Evolutionary conservation across 768 basidiomycete genomes (phyloP), one percentile per base, ranked within the genome.

Genomic region (Russula brevipes): DNA sequence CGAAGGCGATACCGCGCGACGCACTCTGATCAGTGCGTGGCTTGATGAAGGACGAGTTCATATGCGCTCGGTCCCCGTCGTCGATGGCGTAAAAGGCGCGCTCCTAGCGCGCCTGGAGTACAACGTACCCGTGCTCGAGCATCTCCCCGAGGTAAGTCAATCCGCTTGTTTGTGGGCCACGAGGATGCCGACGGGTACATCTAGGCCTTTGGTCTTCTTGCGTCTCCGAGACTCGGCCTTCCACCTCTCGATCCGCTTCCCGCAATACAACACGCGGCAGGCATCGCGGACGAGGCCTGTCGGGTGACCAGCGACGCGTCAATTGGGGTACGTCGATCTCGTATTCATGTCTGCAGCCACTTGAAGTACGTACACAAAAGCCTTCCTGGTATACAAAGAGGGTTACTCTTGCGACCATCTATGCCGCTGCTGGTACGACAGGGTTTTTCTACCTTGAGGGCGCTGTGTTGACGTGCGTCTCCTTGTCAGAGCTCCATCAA

Each of bases 171-270:
- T 53, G 46, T 38, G 16, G 54, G 42, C 38, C 14, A 11, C 51
- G 17, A 12, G 39, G 5, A 57, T 36, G 12, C 41, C 31, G 24
- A 35, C 11, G 31, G 42, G 38, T 33, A 2, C 17, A 12, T 30
- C 16, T 58, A 92, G 90, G 91, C 90, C 2, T 90, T 88, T 64
- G 87, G 88, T 0, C 71, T 89, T 8, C 75, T 92, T 19, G 80
- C 83, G 1, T 80, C 84, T 11, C 82, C 86, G 16, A 72, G 78
- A 3, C 73, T 75, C 0, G 73, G 77, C 1, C 53, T 85, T 5
- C 80, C 79, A 9, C 81, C 80, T 3, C 65, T 91, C 24, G 87
- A 91, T 69, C 82, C 83, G 8, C 62, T 76, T 5, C 84, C 88
- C 6, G 84, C 81, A 0, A 57, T 91, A 14, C 80, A 75, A 56